These are phyloP conservation scores for Dorcoceras hygrometricum DNA, from an alignment of 257 asterid species.

Conservation along the genomic window DNA sequence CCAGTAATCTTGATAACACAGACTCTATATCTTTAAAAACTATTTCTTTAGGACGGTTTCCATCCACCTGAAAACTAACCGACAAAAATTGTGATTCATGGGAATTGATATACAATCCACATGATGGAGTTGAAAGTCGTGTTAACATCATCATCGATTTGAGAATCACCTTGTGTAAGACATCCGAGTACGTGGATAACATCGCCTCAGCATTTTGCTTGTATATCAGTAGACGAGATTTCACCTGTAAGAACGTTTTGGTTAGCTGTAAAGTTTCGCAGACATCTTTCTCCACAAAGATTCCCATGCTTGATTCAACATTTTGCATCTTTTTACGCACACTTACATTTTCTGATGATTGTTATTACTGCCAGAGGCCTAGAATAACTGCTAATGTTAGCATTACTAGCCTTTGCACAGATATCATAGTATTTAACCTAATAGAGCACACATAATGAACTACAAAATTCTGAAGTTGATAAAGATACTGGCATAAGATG, in stretches of 20 bases:
- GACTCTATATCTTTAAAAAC: slow-evolving; percentile 69
- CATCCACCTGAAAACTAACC: slow-evolving; percentile 59
- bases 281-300: slow-evolving; percentile 18
- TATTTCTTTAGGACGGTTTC: slow-evolving; percentile 66
- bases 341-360: background rate
- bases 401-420: no score
- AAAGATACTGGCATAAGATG: slow-evolving; percentile 3
- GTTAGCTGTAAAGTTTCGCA: slow-evolving; percentile 17
- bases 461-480: background rate
- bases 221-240: slow-evolving; percentile 74
- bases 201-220: slow-evolving; percentile 72
- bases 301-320: slow-evolving; percentile 19
- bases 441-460: background rate
- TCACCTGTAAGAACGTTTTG: slow-evolving; percentile 53
- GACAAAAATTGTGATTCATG: slow-evolving; percentile 18
- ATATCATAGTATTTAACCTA: background rate
- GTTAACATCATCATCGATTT: slow-evolving; percentile 18
- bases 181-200: slow-evolving; percentile 51
- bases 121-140: slow-evolving; percentile 13
- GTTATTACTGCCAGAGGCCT: background rate
- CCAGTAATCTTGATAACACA: slow-evolving; percentile 45
- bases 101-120: slow-evolving; percentile 9
- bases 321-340: background rate
- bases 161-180: slow-evolving; percentile 54
- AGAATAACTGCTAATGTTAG: no score